A percentile compares a stretch with the other conserved stretches of the same genome.
phyloP scores from a whole-genome alignment of 257 asterid genomes.

The Solanum medicagineum region DNA sequence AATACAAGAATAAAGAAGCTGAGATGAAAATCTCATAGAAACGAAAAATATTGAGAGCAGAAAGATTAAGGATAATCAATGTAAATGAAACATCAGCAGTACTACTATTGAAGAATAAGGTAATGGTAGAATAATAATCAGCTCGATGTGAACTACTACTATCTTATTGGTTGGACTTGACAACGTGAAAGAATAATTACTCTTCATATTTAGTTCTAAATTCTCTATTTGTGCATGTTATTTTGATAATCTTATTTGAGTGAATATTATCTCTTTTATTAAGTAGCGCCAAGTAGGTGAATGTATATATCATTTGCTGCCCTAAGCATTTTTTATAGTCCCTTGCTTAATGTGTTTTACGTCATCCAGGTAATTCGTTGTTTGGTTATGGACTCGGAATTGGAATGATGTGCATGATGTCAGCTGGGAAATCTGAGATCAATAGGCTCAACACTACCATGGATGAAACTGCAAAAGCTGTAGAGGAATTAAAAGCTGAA shows the following conservation, averaged over 20 bases:
- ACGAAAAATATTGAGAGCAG: background rate
- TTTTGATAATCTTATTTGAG: background rate
- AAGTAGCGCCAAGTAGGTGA: background rate
- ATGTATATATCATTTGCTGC: background rate
- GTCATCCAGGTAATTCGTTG: slow-evolving; percentile 31
- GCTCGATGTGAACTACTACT: background rate
- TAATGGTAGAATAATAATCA: background rate
- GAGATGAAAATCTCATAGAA: background rate
- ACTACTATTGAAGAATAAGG: too few species aligned
- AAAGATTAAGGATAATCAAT: background rate
- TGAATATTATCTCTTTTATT: background rate
- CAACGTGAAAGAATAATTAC: background rate
- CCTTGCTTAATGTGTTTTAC: background rate
- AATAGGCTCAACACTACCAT: slow-evolving; percentile 35
- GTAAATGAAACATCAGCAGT: background rate
- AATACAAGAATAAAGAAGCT: background rate
- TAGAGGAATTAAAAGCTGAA: slow-evolving; percentile 52
- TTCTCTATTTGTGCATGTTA: background rate
- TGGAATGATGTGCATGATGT: slow-evolving; percentile 72
- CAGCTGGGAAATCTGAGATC: slow-evolving; percentile 60
- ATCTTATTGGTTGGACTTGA: background rate
- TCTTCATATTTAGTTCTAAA: background rate
- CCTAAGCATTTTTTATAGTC: background rate
- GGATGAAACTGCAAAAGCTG: slow-evolving; percentile 49
- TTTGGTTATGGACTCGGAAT: slow-evolving; percentile 64